Percentiles rank a stretch among this genome's conserved stretches.
These are phyloP conservation scores for Aspergillus transmontanensis DNA, from an alignment of 2,329 filamentous ascomycete genomes.

Conservation along the genomic window DNA sequence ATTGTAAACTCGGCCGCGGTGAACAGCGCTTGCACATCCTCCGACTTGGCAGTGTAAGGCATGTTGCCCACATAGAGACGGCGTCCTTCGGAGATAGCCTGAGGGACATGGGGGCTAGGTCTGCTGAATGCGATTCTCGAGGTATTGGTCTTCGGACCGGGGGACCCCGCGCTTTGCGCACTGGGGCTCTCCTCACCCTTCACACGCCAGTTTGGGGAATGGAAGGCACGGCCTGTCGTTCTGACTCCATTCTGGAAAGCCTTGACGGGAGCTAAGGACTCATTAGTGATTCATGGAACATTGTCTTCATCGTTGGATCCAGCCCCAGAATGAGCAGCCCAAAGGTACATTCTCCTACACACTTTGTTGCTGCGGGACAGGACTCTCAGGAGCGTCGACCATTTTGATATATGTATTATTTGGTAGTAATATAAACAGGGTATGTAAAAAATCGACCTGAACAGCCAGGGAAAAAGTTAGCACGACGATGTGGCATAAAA, in stretches of 20 bases:
- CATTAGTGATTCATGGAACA: constrained; percentile 19
- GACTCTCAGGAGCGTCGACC: constrained; percentile 33
- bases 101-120: constrained; percentile 34
- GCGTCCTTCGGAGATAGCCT: constrained; percentile 44
- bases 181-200: constrained; percentile 42
- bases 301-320: constrained; percentile 14
- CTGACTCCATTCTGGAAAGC: constrained; percentile 36
- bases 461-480: constrained; percentile 3
- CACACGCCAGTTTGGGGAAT: constrained; percentile 45
- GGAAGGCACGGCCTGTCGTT: constrained; percentile 41
- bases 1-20: constrained; percentile 40
- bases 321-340: constrained; percentile 20
- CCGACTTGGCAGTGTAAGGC: constrained; percentile 55
- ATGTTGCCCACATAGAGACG: constrained; percentile 59
- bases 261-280: constrained; percentile 32
- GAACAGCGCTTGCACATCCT: constrained; percentile 55
- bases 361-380: constrained; percentile 36
- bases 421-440: background rate
- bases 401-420: constrained; percentile 23
- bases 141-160: constrained; percentile 30
- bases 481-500: constrained; percentile 3
- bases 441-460: constrained; percentile 1
- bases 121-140: constrained; percentile 35
- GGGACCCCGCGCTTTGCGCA: constrained; percentile 28
- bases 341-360: constrained; percentile 24